These are phyloP conservation scores for Acer negundo DNA, from an alignment of 345 rosid genomes.

Conservation along the genomic window DNA sequence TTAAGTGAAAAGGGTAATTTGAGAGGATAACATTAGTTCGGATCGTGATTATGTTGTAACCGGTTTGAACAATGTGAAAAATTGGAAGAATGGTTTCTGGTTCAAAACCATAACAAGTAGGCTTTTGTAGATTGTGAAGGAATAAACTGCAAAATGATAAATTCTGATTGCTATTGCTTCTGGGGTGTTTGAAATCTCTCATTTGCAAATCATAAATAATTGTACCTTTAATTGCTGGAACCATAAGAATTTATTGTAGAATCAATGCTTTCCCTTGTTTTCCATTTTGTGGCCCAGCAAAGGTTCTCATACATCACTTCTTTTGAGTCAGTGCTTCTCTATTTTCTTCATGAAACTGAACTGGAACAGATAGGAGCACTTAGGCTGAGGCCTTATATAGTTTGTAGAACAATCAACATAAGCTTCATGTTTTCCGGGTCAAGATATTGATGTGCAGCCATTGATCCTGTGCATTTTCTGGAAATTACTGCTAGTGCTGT, in stretches of 20 bases:
- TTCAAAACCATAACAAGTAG: background rate
- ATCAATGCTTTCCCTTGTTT: background rate
- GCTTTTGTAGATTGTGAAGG: background rate
- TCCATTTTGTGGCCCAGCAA: background rate
- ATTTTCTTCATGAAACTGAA: background rate
- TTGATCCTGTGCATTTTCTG: background rate
- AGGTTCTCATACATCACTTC: background rate
- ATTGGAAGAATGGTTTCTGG: background rate
- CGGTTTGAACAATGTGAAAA: background rate
- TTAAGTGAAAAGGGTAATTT: background rate
- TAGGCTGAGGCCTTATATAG: background rate
- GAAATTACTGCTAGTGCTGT: background rate
- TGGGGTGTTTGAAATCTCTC: background rate
- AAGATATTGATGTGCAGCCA: background rate
- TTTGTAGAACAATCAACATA: constrained; percentile 1
- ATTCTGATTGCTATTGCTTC: background rate
- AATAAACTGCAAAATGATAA: background rate
- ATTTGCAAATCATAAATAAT: background rate
- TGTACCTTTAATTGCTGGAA: background rate
- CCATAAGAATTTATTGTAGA: background rate
- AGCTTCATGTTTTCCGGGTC: background rate
- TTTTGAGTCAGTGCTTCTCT: background rate
- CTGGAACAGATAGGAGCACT: background rate
- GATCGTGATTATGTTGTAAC: background rate
- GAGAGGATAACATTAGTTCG: background rate